Percentiles rank a stretch among this genome's conserved stretches.
phyloP scores from a whole-genome alignment of 371 early-diverging fungal species.

The Mucor saturninus region DNA sequence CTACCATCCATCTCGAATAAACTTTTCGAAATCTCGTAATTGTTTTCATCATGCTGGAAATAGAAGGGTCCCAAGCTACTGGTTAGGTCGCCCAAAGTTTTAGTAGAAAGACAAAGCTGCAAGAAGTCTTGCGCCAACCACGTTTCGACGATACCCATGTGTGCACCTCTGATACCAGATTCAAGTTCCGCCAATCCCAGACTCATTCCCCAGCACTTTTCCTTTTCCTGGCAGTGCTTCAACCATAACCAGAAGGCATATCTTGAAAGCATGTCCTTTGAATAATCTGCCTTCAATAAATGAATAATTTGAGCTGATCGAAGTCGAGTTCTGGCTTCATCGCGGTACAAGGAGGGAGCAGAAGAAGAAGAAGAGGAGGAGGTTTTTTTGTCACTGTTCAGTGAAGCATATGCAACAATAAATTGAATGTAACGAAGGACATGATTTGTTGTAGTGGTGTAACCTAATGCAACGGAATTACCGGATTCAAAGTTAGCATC shows the following conservation, averaged over 20 bases:
- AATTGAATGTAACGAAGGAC: slow-evolving; percentile 32
- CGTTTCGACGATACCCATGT: slow-evolving; percentile 37
- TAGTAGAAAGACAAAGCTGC: slow-evolving; percentile 35
- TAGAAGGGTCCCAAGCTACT: slow-evolving; percentile 33
- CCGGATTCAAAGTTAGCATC: slow-evolving; percentile 13
- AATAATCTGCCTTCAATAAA: slow-evolving; percentile 16
- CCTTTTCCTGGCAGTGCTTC: slow-evolving; percentile 12
- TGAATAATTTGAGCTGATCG: slow-evolving; percentile 12
- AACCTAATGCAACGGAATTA: slow-evolving; percentile 25
- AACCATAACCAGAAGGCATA: slow-evolving; percentile 41
- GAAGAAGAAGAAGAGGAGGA: too few relatives aligned
- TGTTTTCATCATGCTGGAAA: slow-evolving; percentile 17
- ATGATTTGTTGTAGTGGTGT: slow-evolving; percentile 21
- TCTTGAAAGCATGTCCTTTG: slow-evolving; percentile 30
- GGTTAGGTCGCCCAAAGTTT: slow-evolving; percentile 9
- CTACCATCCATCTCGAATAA: slow-evolving; percentile 44
- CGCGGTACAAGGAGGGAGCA: neutral
- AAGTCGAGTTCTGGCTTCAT: slow-evolving; percentile 5
- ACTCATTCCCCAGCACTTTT: slow-evolving; percentile 9
- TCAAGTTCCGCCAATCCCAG: slow-evolving; percentile 18
- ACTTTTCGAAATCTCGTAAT: slow-evolving; percentile 31
- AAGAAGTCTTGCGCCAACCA: slow-evolving; percentile 41
- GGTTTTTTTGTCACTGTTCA: neutral
- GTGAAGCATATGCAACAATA: slow-evolving; percentile 24
- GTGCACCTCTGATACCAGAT: slow-evolving; percentile 16